phyloP scores from a whole-genome alignment of 2,329 filamentous ascomycete genomes.

The Stachybotrys chlorohalonatus region DNA sequence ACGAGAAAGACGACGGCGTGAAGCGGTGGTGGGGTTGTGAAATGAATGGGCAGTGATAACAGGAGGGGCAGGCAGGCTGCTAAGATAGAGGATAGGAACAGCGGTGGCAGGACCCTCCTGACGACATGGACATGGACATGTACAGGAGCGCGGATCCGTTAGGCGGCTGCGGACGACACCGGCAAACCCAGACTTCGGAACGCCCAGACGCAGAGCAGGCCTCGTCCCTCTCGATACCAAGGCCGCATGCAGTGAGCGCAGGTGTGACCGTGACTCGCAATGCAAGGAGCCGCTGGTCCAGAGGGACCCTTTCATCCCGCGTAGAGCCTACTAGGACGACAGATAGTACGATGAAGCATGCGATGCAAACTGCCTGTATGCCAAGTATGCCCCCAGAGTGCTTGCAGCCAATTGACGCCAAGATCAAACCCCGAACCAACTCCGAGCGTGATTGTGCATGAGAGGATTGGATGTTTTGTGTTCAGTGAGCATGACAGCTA shows the following conservation, averaged over 20 bases:
- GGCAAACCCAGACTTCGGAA: background rate
- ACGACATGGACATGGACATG: background rate
- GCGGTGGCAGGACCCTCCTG: background rate
- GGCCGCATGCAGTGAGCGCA: background rate
- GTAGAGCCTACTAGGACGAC: too few species aligned
- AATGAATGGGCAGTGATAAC: background rate
- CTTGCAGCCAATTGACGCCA: too few species aligned
- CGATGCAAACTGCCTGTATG: too few species aligned
- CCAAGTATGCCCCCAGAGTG: too few species aligned
- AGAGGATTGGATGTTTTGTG: too few species aligned
- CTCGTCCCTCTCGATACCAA: background rate
- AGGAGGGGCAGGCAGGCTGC: background rate
- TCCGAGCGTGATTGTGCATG: too few species aligned
- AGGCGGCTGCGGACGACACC: too few species aligned
- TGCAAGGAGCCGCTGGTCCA: background rate
- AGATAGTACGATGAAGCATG: too few species aligned
- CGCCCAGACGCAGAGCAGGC: background rate
- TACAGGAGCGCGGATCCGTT: background rate
- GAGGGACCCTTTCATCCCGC: background rate
- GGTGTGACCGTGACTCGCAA: background rate
- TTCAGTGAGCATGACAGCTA: too few species aligned
- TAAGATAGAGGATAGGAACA: background rate
- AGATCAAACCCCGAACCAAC: too few species aligned
- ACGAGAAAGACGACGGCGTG: background rate
- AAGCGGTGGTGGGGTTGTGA: background rate